Base-by-base conservation (phyloP, 116 monocot species). In the Papilionanthe hybrid region DNA sequence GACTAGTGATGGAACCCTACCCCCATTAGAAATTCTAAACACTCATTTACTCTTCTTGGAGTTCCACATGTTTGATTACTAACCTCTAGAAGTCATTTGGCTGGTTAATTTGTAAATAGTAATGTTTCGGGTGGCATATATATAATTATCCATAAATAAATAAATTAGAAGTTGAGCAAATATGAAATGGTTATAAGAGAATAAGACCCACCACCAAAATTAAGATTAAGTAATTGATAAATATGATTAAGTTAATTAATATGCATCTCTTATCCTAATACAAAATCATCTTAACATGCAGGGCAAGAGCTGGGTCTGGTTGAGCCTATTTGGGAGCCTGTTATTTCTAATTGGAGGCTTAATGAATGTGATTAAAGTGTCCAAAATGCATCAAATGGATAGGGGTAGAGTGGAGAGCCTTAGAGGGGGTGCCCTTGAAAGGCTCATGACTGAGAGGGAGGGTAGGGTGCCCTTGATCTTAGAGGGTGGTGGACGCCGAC, bases 351-450 rank as follows among this genome's bases (percentile, higher is more conserved):
- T 87, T 0, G 97, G 92, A 5, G 91, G 92, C 2, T 12, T 97
- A 10, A 3, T 94, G 77, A 92, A 97, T 66, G 84, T 91, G 49
- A 75, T 87, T 7, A 97, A 92, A 71, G 97, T 97, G 82, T 97
- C 89, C 88, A 97, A 89, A 86, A 88, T 89, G 89, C 92, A 92
- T 75, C 94, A 90, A 67, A 88, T 86, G 82, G 91, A 92, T 13
- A 87, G 86, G 1, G 10, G 32, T 10, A 82, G 88, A 76, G 82
- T 97, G 15, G 97, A 97, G 86, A 97, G 88, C 75, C 94, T 97
- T 22, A 85, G 94, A 8, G 97, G 97, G 0, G 88, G 91, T 9
- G 97, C 92, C 0, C 86, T 88, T 28, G 94, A 97, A 55, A 48
- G 91, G 78, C 80, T 91, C 37, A 67, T 13, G 9, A 78, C 72